Conservation (phyloP, 1,139 yeast genomes). For the Candida sp. region DNA sequence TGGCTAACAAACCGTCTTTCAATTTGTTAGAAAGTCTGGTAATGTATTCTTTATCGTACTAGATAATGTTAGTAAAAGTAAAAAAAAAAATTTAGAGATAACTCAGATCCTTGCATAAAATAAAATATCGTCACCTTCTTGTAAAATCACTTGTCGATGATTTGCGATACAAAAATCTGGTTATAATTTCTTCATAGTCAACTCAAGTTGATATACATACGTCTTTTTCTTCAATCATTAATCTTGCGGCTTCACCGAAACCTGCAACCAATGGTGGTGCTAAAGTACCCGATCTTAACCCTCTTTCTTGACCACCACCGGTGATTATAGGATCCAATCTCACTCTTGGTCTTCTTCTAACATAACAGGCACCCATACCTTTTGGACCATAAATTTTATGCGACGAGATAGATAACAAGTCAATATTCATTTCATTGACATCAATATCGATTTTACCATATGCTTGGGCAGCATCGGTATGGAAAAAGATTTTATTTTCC, state of each 20-base stretch:
- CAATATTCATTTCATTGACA: slow-evolving; percentile 92
- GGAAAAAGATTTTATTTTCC: slow-evolving; percentile 87
- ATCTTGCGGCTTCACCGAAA: slow-evolving; percentile 95
- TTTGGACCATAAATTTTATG: slow-evolving; percentile 98
- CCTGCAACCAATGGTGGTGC: slow-evolving; percentile 96
- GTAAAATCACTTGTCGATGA: neutral
- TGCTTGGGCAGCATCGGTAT: slow-evolving; percentile 99
- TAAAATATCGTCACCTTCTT: slow-evolving; percentile 5
- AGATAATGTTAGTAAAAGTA: slow-evolving; percentile 16
- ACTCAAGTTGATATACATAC: slow-evolving; percentile 12
- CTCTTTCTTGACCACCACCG: slow-evolving; percentile 99
- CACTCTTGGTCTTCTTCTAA: slow-evolving; percentile 98
- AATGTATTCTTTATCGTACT: slow-evolving; percentile 71
- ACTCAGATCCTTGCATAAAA: slow-evolving; percentile 22
- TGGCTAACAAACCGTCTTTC: slow-evolving; percentile 65
- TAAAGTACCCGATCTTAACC: slow-evolving; percentile 93
- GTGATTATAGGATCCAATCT: slow-evolving; percentile 92
- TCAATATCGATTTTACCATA: slow-evolving; percentile 92
- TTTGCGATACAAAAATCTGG: slow-evolving; percentile 1
- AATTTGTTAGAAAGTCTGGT: slow-evolving; percentile 67
- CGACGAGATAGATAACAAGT: slow-evolving; percentile 87
- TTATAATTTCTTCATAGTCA: neutral
- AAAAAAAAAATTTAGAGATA: neutral
- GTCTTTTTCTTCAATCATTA: slow-evolving; percentile 69
- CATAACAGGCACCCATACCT: slow-evolving; percentile 95